Conservation (phyloP, 352 stramenopile species). For the Aphanomyces astaci region DNA sequence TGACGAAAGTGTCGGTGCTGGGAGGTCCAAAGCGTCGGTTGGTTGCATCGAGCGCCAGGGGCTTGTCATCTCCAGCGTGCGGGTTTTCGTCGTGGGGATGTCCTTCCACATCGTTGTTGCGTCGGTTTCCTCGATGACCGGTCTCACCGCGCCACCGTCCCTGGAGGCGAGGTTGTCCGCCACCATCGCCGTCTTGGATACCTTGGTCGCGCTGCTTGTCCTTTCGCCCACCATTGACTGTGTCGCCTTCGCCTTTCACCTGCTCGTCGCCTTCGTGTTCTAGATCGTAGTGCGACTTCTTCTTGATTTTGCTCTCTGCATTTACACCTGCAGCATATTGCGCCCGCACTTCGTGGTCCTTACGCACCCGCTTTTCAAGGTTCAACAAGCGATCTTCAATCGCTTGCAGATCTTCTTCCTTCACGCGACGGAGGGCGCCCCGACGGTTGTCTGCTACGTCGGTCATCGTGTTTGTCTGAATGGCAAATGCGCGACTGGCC, state of each 20-base stretch:
- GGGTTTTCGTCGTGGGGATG: background rate
- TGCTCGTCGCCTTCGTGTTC: background rate
- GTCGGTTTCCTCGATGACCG: background rate
- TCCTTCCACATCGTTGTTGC: background rate
- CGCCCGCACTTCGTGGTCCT: background rate
- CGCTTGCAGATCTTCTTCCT: background rate
- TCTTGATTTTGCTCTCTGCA: background rate
- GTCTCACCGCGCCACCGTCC: background rate
- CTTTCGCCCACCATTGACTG: too few species aligned
- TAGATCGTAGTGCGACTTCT: background rate
- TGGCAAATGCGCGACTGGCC: too few species aligned
- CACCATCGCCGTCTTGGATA: too few species aligned
- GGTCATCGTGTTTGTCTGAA: background rate
- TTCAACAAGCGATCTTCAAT: conserved; percentile 3
- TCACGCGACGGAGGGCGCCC: background rate
- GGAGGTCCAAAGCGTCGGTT: background rate
- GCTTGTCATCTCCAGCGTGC: background rate
- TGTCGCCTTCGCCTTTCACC: background rate
- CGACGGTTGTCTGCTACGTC: background rate
- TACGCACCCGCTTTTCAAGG: background rate
- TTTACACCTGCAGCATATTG: background rate
- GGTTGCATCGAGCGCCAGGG: background rate
- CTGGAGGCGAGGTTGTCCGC: too few species aligned
- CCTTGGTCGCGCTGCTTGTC: too few species aligned
- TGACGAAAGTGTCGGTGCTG: background rate